phyloP scores from a whole-genome alignment of 2,329 filamentous ascomycete species.

The Neofusicoccum kwambonambiense region DNA sequence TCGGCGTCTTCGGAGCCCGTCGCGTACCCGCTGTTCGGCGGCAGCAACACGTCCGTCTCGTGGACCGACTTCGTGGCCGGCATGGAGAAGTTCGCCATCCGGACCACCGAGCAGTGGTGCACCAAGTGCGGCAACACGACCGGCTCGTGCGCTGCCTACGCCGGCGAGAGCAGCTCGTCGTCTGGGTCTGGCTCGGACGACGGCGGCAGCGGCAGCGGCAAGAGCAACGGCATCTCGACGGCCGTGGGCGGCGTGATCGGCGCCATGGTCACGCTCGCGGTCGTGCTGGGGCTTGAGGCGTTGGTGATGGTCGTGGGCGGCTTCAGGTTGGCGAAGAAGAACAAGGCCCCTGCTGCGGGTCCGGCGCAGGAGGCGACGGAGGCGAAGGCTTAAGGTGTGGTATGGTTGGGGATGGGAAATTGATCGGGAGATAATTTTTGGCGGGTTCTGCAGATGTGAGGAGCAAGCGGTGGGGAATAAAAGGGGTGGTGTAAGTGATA shows the following conservation, averaged over 20 bases:
- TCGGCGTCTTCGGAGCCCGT: conserved; percentile 44
- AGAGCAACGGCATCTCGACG: conserved; percentile 56
- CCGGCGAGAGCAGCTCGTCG: conserved; percentile 26
- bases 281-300: conserved; percentile 46
- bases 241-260: conserved; percentile 80
- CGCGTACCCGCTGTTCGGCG: conserved; percentile 62
- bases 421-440: too few relatives aligned
- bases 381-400: neutral
- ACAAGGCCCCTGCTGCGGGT: neutral
- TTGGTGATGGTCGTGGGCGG: conserved; percentile 20
- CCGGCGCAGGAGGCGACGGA: neutral
- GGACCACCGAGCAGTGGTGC: conserved; percentile 70
- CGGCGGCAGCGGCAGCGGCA: conserved; percentile 21
- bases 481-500: too few relatives aligned
- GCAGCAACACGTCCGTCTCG: conserved; percentile 53
- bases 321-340: conserved; percentile 18
- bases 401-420: too few relatives aligned
- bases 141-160: conserved; percentile 60
- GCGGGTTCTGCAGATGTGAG: too few relatives aligned
- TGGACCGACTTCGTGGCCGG: conserved; percentile 67
- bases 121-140: conserved; percentile 69
- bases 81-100: conserved; percentile 67
- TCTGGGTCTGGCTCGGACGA: conserved; percentile 24
- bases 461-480: too few relatives aligned
- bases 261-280: conserved; percentile 65